phyloP scores from a whole-genome alignment of 2,329 filamentous ascomycete genomes.

The Penicillium aurantiogriseum region DNA sequence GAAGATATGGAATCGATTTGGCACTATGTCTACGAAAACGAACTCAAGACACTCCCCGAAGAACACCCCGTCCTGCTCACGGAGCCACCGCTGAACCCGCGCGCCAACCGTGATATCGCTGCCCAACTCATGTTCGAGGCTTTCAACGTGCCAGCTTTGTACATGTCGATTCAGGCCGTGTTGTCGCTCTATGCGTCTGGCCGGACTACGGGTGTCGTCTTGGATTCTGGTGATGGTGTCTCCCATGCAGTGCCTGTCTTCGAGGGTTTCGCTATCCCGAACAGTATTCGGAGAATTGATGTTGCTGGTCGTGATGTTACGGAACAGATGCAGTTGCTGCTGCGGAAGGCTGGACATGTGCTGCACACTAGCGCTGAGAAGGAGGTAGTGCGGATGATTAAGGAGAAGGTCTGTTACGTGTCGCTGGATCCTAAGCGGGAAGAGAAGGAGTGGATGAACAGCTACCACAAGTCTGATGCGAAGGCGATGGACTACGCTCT shows the following conservation, averaged over 20 bases:
- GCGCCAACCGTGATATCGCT: conserved; percentile 91
- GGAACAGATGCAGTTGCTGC: conserved; percentile 84
- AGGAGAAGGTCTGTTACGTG: conserved; percentile 91
- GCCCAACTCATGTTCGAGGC: conserved; percentile 98
- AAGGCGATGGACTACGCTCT: conserved; percentile 84
- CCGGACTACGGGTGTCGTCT: conserved; percentile 90
- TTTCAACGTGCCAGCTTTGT: conserved; percentile 94
- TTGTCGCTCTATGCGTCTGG: conserved; percentile 94
- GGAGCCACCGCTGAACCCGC: conserved; percentile 91
- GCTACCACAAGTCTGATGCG: conserved; percentile 69
- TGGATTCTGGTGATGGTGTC: conserved; percentile 93
- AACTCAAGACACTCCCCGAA: conserved; percentile 93
- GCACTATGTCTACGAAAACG: conserved; percentile 96
- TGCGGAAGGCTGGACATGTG: conserved; percentile 88
- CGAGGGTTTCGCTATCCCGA: conserved; percentile 95
- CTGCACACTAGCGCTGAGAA: conserved; percentile 99
- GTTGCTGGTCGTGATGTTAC: conserved; percentile 95
- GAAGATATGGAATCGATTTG: conserved; percentile 99
- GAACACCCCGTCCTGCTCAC: conserved; percentile 97
- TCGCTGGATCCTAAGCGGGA: conserved; percentile 87
- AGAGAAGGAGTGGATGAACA: conserved; percentile 87
- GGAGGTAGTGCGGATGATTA: conserved; percentile 96
- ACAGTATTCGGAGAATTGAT: conserved; percentile 91
- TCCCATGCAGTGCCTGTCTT: conserved; percentile 97
- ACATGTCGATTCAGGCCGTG: conserved; percentile 95